Percentiles rank a stretch among this genome's conserved stretches.
phyloP scores from a whole-genome alignment of 768 basidiomycete genomes.

The Suillus tomentosus region DNA sequence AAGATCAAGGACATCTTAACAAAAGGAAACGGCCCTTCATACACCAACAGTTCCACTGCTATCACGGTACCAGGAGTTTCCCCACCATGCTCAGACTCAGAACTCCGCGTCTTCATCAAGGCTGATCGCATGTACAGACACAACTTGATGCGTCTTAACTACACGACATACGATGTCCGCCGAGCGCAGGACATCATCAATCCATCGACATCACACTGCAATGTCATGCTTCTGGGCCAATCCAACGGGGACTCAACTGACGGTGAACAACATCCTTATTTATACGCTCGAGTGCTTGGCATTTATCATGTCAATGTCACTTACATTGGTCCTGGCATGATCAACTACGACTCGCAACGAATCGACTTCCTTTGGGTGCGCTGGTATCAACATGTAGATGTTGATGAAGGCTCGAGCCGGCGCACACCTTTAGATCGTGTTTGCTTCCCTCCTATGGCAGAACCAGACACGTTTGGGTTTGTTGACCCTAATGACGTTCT shows the following conservation, averaged over 20 bases:
- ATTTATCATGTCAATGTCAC: conserved; percentile 23
- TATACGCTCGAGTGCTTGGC: conserved; percentile 14
- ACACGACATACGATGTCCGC: conserved; percentile 7
- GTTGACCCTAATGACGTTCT: conserved; percentile 13
- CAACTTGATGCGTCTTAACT: conserved; percentile 1
- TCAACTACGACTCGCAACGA: background rate
- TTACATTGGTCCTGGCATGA: background rate
- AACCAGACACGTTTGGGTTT: conserved; percentile 13
- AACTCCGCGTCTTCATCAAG: background rate
- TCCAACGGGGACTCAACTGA: too few relatives aligned
- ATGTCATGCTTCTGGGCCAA: background rate
- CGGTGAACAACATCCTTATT: background rate
- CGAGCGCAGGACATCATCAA: conserved; percentile 3
- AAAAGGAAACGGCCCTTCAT: conserved; percentile 16
- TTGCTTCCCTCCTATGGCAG: background rate
- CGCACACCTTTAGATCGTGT: too few relatives aligned
- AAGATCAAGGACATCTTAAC: conserved; percentile 13
- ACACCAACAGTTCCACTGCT: too few relatives aligned
- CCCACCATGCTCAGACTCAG: background rate
- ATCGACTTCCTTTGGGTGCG: conserved; percentile 17
- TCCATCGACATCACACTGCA: conserved; percentile 3
- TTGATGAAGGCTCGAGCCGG: too few relatives aligned
- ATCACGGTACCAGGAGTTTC: too few relatives aligned
- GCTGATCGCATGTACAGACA: conserved; percentile 8
- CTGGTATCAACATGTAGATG: conserved; percentile 9